Conservation (phyloP, 2,329 filamentous ascomycete species). For the Aspergillus sp. region DNA sequence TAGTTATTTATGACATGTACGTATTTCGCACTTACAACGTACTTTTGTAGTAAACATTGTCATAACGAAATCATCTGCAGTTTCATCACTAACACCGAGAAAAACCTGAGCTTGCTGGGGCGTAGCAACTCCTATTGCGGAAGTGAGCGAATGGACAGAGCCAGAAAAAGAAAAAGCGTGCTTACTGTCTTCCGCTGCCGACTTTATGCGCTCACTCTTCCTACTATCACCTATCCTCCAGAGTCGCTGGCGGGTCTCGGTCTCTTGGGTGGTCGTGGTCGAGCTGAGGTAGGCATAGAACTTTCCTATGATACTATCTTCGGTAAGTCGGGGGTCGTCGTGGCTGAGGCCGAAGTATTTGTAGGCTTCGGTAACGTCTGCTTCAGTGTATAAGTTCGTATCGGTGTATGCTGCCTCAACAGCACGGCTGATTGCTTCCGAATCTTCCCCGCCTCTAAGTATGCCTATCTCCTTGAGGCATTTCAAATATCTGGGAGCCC, state of each 20-base stretch:
- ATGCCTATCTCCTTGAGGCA: slow-evolving; percentile 62
- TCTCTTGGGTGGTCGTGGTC: slow-evolving; percentile 47
- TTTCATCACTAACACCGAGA: slow-evolving; percentile 53
- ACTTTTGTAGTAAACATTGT: slow-evolving; percentile 60
- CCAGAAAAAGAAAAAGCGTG: neutral
- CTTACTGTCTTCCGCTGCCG: slow-evolving; percentile 56
- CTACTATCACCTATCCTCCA: slow-evolving; percentile 60
- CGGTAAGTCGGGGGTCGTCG: slow-evolving; percentile 47
- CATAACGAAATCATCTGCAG: slow-evolving; percentile 58
- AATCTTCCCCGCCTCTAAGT: slow-evolving; percentile 48
- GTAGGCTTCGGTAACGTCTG: slow-evolving; percentile 60
- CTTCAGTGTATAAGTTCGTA: slow-evolving; percentile 54
- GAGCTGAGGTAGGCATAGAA: slow-evolving; percentile 59
- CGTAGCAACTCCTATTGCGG: slow-evolving; percentile 53
- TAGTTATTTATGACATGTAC: neutral
- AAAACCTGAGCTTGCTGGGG: slow-evolving; percentile 64
- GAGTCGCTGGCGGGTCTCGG: slow-evolving; percentile 57
- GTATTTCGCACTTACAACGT: slow-evolving; percentile 8
- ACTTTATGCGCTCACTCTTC: slow-evolving; percentile 57
- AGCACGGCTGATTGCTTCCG: slow-evolving; percentile 57
- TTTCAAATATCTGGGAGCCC: slow-evolving; percentile 63
- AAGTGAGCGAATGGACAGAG: neutral
- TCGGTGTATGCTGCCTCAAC: slow-evolving; percentile 59
- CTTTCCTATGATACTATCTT: slow-evolving; percentile 61
- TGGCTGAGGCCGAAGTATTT: slow-evolving; percentile 56